phyloP scores from a whole-genome alignment of 331 rosid species.

The Rosa hybrid region DNA sequence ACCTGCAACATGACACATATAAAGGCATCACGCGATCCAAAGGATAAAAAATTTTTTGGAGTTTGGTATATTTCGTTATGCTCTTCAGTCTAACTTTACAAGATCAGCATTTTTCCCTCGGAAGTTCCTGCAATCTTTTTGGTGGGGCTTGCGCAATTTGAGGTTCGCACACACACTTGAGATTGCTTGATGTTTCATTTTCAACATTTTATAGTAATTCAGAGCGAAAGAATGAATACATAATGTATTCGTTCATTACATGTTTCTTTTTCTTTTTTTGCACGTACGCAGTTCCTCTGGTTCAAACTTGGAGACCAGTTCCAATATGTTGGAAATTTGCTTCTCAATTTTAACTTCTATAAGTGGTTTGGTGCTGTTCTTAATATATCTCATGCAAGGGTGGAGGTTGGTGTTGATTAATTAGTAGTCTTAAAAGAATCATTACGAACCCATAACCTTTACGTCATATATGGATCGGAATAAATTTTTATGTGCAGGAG shows the following conservation, averaged over 20 bases:
- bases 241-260: background rate
- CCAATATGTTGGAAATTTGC: background rate
- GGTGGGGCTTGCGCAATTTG: background rate
- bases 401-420: background rate
- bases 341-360: background rate
- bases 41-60: background rate
- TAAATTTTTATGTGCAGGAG: background rate
- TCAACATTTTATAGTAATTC: background rate
- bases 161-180: background rate
- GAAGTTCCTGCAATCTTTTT: background rate
- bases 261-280: background rate
- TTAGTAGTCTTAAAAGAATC: background rate
- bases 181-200: background rate
- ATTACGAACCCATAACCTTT: background rate
- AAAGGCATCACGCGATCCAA: background rate
- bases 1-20: background rate
- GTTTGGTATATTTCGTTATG: background rate
- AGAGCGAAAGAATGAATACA: background rate
- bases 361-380: background rate
- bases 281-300: background rate
- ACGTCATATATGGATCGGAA: too few relatives aligned
- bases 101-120: background rate
- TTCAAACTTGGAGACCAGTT: background rate
- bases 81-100: background rate
- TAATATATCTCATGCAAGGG: slow-evolving; percentile 2